Evolutionary conservation across 108 stramenopile species (phyloP).

Genomic region (Conticribra weissflogii): DNA sequence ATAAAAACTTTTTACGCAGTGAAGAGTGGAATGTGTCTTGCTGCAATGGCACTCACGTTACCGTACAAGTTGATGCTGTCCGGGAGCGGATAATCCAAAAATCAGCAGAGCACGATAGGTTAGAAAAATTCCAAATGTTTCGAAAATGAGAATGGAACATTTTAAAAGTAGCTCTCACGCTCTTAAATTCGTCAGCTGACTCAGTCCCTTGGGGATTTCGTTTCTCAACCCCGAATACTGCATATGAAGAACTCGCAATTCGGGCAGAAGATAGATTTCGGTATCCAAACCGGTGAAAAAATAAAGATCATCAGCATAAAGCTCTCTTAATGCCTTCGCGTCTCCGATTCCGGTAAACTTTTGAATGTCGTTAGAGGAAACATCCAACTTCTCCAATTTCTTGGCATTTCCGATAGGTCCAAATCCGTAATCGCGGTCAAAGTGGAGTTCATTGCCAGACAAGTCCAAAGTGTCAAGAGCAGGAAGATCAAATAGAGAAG

Average conservation of each 20-base stretch:
- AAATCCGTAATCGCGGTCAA: constrained; percentile 49
- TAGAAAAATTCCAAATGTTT: too few relatives aligned
- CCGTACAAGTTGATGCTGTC: constrained; percentile 38
- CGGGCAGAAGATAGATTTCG: constrained; percentile 25
- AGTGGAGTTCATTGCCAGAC: constrained; percentile 42
- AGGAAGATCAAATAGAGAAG: constrained; percentile 45
- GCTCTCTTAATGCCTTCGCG: constrained; percentile 36
- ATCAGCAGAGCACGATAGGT: too few relatives aligned
- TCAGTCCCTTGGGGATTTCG: constrained; percentile 42
- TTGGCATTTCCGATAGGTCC: constrained; percentile 55
- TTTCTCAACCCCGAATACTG: constrained; percentile 48
- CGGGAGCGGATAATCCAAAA: too few relatives aligned
- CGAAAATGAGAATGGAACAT: too few relatives aligned
- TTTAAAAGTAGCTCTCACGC: too few relatives aligned
- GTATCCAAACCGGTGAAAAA: constrained; percentile 32
- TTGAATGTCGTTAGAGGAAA: constrained; percentile 51
- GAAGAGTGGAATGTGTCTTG: too few relatives aligned
- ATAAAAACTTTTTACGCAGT: background rate
- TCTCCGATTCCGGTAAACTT: constrained; percentile 37
- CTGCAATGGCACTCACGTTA: constrained; percentile 27
- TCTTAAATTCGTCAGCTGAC: constrained; percentile 35
- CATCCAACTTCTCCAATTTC: constrained; percentile 41
- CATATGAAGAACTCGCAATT: constrained; percentile 42
- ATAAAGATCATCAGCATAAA: constrained; percentile 45
- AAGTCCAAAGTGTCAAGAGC: constrained; percentile 38